A percentile compares a stretch with the other conserved stretches of the same genome.
Evolutionary conservation across 1,284 basidiomycete species (phyloP).

Genomic region (Leccinum laetum): DNA sequence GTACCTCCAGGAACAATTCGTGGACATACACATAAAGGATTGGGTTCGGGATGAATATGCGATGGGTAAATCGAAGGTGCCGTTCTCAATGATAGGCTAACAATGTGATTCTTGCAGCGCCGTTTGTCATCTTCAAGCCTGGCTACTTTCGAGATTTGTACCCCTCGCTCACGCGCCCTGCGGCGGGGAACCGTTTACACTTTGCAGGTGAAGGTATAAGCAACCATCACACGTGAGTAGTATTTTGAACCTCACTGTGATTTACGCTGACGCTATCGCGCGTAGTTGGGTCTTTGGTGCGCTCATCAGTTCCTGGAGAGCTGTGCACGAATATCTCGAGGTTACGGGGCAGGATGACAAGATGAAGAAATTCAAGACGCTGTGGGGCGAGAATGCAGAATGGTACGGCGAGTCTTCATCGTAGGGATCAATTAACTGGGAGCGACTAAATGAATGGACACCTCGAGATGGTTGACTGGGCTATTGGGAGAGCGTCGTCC

Average conservation of each 20-base stretch:
- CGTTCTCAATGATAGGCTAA: background rate
- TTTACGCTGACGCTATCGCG: background rate
- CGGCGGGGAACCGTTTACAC: background rate
- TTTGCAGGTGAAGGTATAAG: background rate
- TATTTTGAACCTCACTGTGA: background rate
- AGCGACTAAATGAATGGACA: background rate
- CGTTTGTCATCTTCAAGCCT: background rate
- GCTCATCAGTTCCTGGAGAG: background rate
- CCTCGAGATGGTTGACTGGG: background rate
- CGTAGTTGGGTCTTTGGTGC: slow-evolving; percentile 23
- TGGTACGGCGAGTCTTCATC: slow-evolving; percentile 9
- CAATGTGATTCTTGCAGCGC: background rate
- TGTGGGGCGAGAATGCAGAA: slow-evolving; percentile 25
- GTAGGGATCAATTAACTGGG: background rate
- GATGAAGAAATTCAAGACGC: slow-evolving; percentile 9
- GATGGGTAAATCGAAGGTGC: slow-evolving; percentile 3
- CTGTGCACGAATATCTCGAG: background rate
- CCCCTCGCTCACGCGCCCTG: background rate
- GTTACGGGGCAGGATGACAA: slow-evolving; percentile 8
- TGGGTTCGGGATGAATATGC: slow-evolving; percentile 11
- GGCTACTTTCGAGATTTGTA: background rate
- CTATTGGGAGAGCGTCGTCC: background rate
- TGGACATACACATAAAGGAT: slow-evolving; percentile 12
- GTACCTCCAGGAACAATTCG: background rate
- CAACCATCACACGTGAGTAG: background rate